These are phyloP conservation scores for Petasospora rhodanensis DNA, from an alignment of 1,139 yeast genomes.

Conservation along the genomic window DNA sequence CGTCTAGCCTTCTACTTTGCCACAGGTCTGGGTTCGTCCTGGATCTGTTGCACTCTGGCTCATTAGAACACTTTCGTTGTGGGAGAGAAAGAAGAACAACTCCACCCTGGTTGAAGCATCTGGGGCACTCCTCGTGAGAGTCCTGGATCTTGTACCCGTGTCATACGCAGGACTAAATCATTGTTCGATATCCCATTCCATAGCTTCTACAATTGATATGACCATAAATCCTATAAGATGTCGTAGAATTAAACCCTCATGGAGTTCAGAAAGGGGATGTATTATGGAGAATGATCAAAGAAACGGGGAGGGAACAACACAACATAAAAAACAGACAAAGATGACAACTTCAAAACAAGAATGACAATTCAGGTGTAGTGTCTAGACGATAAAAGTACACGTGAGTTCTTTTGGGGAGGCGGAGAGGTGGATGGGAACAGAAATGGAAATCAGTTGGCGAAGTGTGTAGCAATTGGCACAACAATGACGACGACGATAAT, in stretches of 20 bases:
- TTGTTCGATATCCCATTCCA: conserved; percentile 22
- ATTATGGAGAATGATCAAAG: background rate
- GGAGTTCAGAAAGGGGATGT: background rate
- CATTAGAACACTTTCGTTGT: conserved; percentile 26
- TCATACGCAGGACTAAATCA: conserved; percentile 25
- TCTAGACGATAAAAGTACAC: conserved; percentile 2
- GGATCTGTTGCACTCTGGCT: conserved; percentile 21
- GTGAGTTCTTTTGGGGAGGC: background rate
- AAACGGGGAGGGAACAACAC: background rate
- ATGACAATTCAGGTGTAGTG: background rate
- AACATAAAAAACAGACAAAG: background rate
- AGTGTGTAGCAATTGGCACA: conserved; percentile 24
- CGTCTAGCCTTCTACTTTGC: conserved; percentile 26
- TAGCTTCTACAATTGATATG: background rate
- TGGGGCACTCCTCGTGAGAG: conserved; percentile 1
- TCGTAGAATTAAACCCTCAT: background rate
- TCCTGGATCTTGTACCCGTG: conserved; percentile 2
- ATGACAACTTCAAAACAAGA: no score
- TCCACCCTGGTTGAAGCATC: conserved; percentile 28
- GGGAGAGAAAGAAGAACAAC: conserved; percentile 26
- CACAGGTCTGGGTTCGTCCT: conserved; percentile 28
- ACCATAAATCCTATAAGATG: background rate
- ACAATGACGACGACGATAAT: conserved; percentile 61
- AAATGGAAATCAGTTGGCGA: conserved; percentile 6
- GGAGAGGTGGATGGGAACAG: background rate